Base-by-base conservation (phyloP, 352 stramenopile genomes). In the Pythium insidiosum region DNA sequence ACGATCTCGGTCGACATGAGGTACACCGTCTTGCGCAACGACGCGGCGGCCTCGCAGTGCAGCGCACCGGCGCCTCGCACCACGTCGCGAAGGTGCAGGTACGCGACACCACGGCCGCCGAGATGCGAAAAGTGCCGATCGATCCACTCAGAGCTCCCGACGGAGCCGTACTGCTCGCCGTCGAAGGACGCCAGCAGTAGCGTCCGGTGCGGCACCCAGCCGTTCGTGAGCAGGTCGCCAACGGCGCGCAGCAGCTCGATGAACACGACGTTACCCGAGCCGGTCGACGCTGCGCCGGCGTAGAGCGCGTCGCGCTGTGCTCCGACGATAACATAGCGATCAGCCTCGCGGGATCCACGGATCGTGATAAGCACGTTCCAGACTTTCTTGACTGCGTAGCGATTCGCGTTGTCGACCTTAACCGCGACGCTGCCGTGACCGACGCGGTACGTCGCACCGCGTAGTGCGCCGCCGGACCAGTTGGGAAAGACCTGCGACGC, bases 101-200 rank as follows among this genome's bases (percentile, higher is more conserved):
- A 90, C 35, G 85, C 68, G 34, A 92, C 64, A 4, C 71, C 78
- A 24, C 72, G 75, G 12, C 72, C 69, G 4, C 60, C 58, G 25
- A 84, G 60, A 40, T 81, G 69, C 31, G 69, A 74, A n/a, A 72
- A 69, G 47, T 88, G 76, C 15, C 71, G 70, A 23, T 92, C 78
- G 37, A 92, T 90, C 80, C 80, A 90, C 49, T 87, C 71, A 2
- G 80, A 88, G 34, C 71, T 88, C 18, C 80, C 80, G 9, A 89
- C 75, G 0, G 77, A 73, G 13, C 80, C 80, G 43, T 83, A 89
- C 50, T 90, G 74, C 41, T 90, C 75, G 19, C 73, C 80, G 26
- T 81, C 77, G 33, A 90, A 88, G 2, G 70, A 87, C 16, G 75
- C 75, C 16, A 93, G 58, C 19, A 93, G 53, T 30, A 93, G 40